Conservation (phyloP, 495 filamentous ascomycete genomes). For the Penicillium verhagenii region DNA sequence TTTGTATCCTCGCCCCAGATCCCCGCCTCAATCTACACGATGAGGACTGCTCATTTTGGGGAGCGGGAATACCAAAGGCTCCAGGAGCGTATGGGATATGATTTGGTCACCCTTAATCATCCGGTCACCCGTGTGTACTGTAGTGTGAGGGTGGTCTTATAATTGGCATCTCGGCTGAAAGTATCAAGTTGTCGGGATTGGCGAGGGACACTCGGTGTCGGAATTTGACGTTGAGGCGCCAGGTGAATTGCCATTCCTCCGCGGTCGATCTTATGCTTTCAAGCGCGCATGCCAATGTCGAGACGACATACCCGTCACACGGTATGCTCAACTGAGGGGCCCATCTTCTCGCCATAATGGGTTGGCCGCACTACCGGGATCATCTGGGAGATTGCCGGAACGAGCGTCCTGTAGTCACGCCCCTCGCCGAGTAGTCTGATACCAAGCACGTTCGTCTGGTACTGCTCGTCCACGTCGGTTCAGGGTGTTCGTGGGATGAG, state of each 20-base stretch:
- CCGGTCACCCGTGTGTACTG: background rate
- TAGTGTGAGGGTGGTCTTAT: background rate
- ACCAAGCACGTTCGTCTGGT: background rate
- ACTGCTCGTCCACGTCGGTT: background rate
- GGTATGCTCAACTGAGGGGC: background rate
- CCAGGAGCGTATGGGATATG: background rate
- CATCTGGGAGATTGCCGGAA: background rate
- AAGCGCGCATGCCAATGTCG: background rate
- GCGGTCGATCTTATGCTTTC: background rate
- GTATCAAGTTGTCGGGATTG: background rate
- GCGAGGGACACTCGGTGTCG: background rate
- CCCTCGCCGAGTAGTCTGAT: background rate
- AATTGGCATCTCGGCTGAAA: background rate
- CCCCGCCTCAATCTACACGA: background rate
- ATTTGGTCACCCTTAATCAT: background rate
- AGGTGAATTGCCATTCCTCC: background rate
- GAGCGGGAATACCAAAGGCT: background rate
- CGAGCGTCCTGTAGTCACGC: slow-evolving; percentile 1
- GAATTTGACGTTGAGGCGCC: background rate
- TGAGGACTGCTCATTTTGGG: background rate
- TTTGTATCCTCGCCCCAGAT: slow-evolving; percentile 1
- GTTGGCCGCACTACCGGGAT: background rate
- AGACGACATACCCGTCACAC: background rate
- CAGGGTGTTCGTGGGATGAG: background rate
- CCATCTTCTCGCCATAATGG: background rate